phyloP scores from a whole-genome alignment of 116 monocot genomes.

The Iris pallida region DNA sequence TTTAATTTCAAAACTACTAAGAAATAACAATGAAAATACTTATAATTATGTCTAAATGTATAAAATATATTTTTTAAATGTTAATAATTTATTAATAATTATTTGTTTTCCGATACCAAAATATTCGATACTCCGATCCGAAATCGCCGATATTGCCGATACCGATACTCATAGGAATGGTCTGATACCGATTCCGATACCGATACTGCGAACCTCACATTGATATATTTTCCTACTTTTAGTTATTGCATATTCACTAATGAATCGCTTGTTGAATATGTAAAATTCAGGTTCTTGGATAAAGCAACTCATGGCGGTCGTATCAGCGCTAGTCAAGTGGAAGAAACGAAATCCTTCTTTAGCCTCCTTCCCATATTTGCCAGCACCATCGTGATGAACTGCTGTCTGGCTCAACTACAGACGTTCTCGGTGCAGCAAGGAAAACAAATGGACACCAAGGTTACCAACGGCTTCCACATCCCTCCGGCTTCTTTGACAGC shows the following conservation, averaged over 20 bases:
- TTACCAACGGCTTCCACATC: conserved; percentile 28
- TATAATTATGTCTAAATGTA: no score
- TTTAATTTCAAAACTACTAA: no score
- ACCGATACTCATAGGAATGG: background rate
- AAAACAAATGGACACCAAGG: conserved; percentile 32
- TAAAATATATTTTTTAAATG: no score
- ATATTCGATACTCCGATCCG: no score
- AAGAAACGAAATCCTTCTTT: conserved; percentile 38
- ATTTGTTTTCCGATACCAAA: no score
- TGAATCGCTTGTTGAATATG: background rate
- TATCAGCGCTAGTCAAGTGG: conserved; percentile 14
- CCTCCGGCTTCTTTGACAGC: conserved; percentile 50
- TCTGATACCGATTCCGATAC: background rate
- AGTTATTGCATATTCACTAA: background rate
- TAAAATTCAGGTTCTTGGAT: conserved; percentile 19
- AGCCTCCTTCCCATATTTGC: conserved; percentile 32
- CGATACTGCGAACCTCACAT: no score
- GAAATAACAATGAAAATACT: no score
- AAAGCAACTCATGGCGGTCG: conserved; percentile 17
- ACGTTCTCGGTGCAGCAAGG: conserved; percentile 64
- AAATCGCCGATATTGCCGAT: no score
- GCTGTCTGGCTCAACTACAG: conserved; percentile 30
- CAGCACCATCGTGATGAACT: conserved; percentile 30
- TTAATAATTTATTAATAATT: no score
- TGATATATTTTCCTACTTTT: background rate